A percentile compares a stretch with the other conserved stretches of the same genome.
Conservation (phyloP, 2,329 filamentous ascomycete genomes). For the Aspergillus sp. region DNA sequence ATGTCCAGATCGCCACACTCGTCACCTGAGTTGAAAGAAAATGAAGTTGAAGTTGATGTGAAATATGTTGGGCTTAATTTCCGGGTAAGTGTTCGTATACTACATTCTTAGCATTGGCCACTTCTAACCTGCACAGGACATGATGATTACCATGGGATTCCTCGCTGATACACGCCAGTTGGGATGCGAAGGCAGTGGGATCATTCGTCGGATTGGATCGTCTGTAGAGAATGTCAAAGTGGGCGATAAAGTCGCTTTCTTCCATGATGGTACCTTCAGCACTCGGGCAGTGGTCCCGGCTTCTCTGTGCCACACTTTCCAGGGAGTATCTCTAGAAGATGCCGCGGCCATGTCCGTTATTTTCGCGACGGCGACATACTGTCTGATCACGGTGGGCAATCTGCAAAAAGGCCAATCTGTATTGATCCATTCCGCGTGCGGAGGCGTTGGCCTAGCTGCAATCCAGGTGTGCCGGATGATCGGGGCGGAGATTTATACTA, state of each 20-base stretch:
- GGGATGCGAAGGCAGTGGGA: constrained; percentile 4
- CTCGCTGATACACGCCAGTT: neutral
- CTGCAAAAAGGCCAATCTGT: neutral
- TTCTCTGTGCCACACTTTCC: neutral
- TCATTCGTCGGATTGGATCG: constrained; percentile 2
- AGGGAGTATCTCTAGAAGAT: neutral
- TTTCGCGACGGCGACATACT: no score
- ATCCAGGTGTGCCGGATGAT: neutral
- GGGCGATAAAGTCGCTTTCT: neutral
- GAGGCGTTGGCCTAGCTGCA: neutral
- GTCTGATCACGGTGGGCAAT: no score
- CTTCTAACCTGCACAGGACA: constrained; percentile 4
- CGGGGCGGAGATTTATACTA: constrained; percentile 8
- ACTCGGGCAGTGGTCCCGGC: neutral
- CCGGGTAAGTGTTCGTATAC: constrained; percentile 1
- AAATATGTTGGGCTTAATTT: no score
- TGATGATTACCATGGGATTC: constrained; percentile 5
- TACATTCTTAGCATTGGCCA: no score
- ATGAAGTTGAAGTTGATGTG: neutral
- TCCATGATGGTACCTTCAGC: neutral
- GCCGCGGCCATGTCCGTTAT: no score
- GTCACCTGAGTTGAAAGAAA: neutral
- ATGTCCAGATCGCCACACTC: neutral
- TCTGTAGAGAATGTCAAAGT: neutral
- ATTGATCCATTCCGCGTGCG: neutral